Evolutionary conservation across 1,139 yeast genomes (phyloP).

Genomic region (Yamadazyma songkhlaensis): DNA sequence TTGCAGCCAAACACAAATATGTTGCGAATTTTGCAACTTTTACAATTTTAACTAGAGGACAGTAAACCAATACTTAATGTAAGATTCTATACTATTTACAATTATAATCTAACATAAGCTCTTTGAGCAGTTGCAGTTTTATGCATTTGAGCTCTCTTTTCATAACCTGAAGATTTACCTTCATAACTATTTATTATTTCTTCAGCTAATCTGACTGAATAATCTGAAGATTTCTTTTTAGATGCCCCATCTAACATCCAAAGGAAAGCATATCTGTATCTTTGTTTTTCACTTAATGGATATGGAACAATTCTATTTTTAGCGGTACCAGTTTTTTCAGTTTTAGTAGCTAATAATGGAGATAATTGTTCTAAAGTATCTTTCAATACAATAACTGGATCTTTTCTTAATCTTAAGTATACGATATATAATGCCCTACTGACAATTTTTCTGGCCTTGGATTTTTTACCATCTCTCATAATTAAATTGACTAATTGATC

Average conservation of each 20-base stretch:
- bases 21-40: constrained; percentile 4
- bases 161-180: constrained; percentile 83
- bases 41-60: background rate
- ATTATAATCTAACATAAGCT: constrained; percentile 56
- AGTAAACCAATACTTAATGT: background rate
- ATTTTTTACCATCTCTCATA: constrained; percentile 91
- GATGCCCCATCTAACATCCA: constrained; percentile 89
- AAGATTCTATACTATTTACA: constrained; percentile 4
- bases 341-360: constrained; percentile 78
- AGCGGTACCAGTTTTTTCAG: constrained; percentile 83
- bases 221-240: constrained; percentile 75
- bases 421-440: constrained; percentile 80
- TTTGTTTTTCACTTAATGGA: constrained; percentile 78
- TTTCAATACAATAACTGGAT: constrained; percentile 75
- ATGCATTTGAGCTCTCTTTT: constrained; percentile 80
- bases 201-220: constrained; percentile 86
- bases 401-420: constrained; percentile 64
- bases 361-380: constrained; percentile 78
- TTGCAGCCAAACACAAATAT: constrained; percentile 7
- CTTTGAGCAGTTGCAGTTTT: constrained; percentile 80
- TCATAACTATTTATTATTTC: constrained; percentile 75
- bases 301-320: constrained; percentile 78
- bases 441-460: constrained; percentile 71
- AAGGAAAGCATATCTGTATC: constrained; percentile 79
- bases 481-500: constrained; percentile 80